Conservation (phyloP, 2,329 filamentous ascomycete species). For the Epichloe typhina region DNA sequence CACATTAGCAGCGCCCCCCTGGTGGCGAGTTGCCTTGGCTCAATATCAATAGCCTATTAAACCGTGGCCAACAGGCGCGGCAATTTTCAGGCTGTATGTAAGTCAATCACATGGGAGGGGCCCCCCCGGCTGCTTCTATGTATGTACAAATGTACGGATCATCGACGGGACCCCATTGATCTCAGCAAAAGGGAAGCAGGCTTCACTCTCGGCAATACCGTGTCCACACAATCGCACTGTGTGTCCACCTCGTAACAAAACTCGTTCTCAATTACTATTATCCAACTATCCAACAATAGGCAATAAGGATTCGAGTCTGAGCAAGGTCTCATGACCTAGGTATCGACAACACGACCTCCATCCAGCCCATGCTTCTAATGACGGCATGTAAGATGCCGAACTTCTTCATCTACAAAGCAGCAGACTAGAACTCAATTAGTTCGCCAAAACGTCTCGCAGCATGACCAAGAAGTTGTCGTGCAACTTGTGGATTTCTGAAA, state of each 20-base stretch:
- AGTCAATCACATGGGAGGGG: neutral
- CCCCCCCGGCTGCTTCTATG: neutral
- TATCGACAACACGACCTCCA: neutral
- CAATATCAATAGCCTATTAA: conserved; percentile 5
- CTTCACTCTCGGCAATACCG: too few relatives aligned
- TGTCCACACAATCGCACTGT: too few relatives aligned
- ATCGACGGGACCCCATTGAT: neutral
- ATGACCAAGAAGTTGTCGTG: conserved; percentile 69
- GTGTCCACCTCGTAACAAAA: too few relatives aligned
- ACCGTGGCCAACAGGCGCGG: neutral
- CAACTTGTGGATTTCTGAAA: conserved; percentile 70
- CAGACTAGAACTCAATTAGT: conserved; percentile 29
- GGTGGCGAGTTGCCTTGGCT: neutral
- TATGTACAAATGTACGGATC: neutral
- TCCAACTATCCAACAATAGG: too few relatives aligned
- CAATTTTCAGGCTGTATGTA: neutral
- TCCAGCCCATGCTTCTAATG: neutral
- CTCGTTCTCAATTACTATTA: too few relatives aligned
- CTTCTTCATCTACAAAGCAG: neutral
- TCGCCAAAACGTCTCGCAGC: conserved; percentile 68
- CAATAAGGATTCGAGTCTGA: too few relatives aligned
- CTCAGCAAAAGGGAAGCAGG: too few relatives aligned
- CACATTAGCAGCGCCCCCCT: conserved; percentile 6
- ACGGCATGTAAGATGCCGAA: neutral
- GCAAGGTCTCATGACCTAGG: too few relatives aligned